Percentiles rank a stretch among this genome's conserved stretches.
Evolutionary conservation across 1,284 basidiomycete species (phyloP).

Genomic region (Cerrena zonata): DNA sequence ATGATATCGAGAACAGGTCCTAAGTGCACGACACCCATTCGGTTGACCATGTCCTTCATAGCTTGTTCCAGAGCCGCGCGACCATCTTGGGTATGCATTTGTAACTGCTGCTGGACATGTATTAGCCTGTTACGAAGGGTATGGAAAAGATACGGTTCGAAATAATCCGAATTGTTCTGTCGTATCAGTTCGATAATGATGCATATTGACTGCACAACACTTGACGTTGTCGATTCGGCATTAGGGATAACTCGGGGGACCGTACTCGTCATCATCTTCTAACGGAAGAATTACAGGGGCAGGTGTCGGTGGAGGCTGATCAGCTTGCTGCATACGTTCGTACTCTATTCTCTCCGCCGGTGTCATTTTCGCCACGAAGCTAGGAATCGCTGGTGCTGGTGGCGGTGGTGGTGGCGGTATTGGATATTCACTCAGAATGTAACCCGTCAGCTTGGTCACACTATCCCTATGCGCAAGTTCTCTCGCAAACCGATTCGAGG

Average conservation of each 20-base stretch:
- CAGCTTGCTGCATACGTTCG: slow-evolving; percentile 16
- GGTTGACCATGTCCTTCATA: slow-evolving; percentile 82
- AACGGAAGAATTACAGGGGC: too few species aligned
- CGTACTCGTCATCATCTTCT: too few species aligned
- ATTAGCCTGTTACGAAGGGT: slow-evolving; percentile 87
- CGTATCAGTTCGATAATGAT: slow-evolving; percentile 94
- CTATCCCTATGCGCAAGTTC: slow-evolving; percentile 80
- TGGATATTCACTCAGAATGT: slow-evolving; percentile 73
- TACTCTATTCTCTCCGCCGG: slow-evolving; percentile 17
- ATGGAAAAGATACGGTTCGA: slow-evolving; percentile 97
- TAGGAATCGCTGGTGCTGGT: slow-evolving; percentile 9
- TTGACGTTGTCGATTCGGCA: slow-evolving; percentile 77
- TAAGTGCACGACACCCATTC: slow-evolving; percentile 91
- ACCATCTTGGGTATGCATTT: slow-evolving; percentile 50
- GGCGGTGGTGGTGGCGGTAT: slow-evolving; percentile 12
- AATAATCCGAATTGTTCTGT: slow-evolving; percentile 98
- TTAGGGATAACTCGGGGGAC: too few species aligned
- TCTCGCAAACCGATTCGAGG: slow-evolving; percentile 83
- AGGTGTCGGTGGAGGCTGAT: slow-evolving; percentile 11
- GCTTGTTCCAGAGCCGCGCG: slow-evolving; percentile 71
- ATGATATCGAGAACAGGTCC: slow-evolving; percentile 79
- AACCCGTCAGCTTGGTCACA: slow-evolving; percentile 69
- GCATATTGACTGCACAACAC: slow-evolving; percentile 82
- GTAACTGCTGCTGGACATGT: slow-evolving; percentile 63
- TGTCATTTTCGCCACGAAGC: slow-evolving; percentile 8